Conservation (phyloP, 345 rosid species). For the Psidium guajava region DNA sequence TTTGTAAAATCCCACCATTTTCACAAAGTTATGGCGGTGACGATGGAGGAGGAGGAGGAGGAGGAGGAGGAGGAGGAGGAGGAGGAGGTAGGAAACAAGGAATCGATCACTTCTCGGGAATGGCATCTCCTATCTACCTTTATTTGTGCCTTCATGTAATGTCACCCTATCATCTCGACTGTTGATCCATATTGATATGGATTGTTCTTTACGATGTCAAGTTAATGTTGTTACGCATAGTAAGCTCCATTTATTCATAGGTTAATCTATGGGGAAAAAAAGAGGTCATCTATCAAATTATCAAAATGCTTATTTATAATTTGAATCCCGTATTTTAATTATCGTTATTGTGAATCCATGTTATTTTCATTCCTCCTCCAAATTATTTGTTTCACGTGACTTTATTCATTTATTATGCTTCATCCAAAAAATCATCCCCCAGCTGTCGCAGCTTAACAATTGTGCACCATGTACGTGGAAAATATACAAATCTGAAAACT, state of each 20-base stretch:
- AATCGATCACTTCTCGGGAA: not conserved
- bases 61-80: not conserved
- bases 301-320: not conserved
- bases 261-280: no score
- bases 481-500: not conserved
- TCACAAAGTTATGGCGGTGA: not conserved
- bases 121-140: not conserved
- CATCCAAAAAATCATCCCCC: not conserved
- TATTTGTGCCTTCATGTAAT: not conserved
- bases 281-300: not conserved
- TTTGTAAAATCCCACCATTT: not conserved
- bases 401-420: not conserved
- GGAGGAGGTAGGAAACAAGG: not conserved
- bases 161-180: not conserved
- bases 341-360: not conserved
- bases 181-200: not conserved
- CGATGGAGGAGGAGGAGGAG: not conserved
- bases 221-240: no score
- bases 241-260: no score
- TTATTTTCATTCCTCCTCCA: not conserved
- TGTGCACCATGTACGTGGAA: not conserved
- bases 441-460: not conserved
- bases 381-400: not conserved
- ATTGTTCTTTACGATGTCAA: not conserved
- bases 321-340: not conserved